These are phyloP conservation scores for Zygosaccharomyces sapae DNA, from an alignment of 1,139 yeast genomes.

Conservation along the genomic window DNA sequence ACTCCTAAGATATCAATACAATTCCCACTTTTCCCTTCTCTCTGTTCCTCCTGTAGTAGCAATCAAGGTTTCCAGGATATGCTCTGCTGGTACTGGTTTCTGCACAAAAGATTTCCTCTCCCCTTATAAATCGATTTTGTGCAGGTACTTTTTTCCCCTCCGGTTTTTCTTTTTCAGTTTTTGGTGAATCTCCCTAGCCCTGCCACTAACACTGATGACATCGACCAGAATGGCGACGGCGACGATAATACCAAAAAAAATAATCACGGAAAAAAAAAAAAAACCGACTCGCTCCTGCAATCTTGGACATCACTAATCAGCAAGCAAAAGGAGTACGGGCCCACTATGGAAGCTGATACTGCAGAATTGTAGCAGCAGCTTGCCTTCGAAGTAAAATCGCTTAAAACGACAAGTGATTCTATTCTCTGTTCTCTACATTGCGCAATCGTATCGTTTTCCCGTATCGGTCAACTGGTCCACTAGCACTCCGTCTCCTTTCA, in stretches of 20 bases:
- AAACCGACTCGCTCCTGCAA: too few species aligned
- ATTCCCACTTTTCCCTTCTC: background rate
- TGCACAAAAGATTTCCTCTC: background rate
- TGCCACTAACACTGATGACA: background rate
- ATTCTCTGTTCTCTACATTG: too few species aligned
- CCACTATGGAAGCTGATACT: too few species aligned
- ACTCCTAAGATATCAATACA: background rate
- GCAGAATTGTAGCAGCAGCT: too few species aligned
- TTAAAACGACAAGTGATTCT: too few species aligned
- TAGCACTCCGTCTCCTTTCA: background rate
- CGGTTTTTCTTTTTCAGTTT: background rate
- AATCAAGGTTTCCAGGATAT: conserved; percentile 5
- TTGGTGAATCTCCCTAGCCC: background rate
- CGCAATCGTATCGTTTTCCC: too few species aligned
- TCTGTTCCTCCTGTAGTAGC: background rate
- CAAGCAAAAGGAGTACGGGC: too few species aligned
- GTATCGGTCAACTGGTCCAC: background rate
- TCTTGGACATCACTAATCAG: too few species aligned
- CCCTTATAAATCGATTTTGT: conserved; percentile 1
- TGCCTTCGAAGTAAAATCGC: too few species aligned
- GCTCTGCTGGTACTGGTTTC: conserved; percentile 16
- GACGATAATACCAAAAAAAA: background rate
- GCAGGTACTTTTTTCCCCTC: background rate
- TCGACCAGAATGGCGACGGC: background rate
- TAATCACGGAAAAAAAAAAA: too few species aligned